A percentile compares a stretch with the other conserved stretches of the same genome.
Conservation (phyloP, 2,329 filamentous ascomycete species). For the Ceratocystis colombiana region DNA sequence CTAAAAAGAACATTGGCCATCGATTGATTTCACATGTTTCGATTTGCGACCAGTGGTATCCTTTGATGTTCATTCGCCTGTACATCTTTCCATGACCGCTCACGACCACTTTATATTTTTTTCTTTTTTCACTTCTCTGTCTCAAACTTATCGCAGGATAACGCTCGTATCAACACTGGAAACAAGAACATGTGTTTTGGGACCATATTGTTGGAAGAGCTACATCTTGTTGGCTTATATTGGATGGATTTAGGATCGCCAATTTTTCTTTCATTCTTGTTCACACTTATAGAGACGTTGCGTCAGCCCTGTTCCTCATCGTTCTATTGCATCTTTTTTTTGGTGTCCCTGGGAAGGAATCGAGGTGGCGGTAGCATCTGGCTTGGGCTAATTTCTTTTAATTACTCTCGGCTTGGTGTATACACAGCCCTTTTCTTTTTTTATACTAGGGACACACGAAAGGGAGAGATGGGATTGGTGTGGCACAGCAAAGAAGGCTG, state of each 20-base stretch:
- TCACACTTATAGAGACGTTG: slow-evolving; percentile 11
- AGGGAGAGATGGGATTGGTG: not conserved
- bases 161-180: not conserved
- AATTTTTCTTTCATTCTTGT: slow-evolving; percentile 13
- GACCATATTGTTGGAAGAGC: not conserved
- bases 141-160: not conserved
- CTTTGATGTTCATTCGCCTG: slow-evolving; percentile 8
- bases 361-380: not conserved
- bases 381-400: not conserved
- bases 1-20: not conserved
- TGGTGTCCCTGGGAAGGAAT: not conserved
- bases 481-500: not conserved
- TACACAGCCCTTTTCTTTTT: not conserved
- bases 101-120: slow-evolving; percentile 15
- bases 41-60: not conserved
- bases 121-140: slow-evolving; percentile 11
- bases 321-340: not conserved
- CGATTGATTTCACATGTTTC: not conserved
- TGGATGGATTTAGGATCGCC: slow-evolving; percentile 10
- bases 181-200: not conserved
- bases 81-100: slow-evolving; percentile 18
- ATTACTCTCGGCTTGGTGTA: not conserved
- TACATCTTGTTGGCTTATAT: not conserved
- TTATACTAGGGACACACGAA: not conserved
- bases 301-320: not conserved